phyloP scores from a whole-genome alignment of 805 yeast species.

The Candida nonsorbophila region DNA sequence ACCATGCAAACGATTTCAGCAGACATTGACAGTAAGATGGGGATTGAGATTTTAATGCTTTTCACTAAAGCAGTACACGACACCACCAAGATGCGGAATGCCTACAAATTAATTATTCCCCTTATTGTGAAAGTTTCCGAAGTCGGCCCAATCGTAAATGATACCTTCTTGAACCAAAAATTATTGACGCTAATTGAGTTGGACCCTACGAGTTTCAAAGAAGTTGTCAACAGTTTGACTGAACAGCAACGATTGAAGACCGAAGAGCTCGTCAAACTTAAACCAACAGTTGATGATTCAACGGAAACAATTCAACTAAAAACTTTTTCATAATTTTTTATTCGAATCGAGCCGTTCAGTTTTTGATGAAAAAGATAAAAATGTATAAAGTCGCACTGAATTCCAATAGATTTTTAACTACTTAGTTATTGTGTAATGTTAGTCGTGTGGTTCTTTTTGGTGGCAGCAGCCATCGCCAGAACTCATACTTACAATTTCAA shows the following conservation, averaged over 20 bases:
- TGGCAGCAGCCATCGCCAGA: conserved; percentile 23
- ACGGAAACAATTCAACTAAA: too few relatives aligned
- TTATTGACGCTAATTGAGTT: conserved; percentile 42
- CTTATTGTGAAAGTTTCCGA: conserved; percentile 25
- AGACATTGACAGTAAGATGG: conserved; percentile 13
- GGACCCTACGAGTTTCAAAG: conserved; percentile 45
- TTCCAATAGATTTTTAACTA: too few relatives aligned
- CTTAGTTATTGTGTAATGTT: too few relatives aligned
- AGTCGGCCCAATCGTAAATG: conserved; percentile 14
- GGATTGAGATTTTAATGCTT: conserved; percentile 47
- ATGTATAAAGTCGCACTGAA: too few relatives aligned
- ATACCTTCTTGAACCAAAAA: conserved; percentile 40
- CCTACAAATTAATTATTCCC: conserved; percentile 31
- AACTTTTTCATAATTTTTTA: too few relatives aligned
- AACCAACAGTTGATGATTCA: too few relatives aligned
- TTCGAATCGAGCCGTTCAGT: too few relatives aligned
- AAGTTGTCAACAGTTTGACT: conserved; percentile 35
- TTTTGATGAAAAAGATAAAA: too few relatives aligned
- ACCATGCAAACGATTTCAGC: conserved; percentile 21
- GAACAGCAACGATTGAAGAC: conserved; percentile 36
- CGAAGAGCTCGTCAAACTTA: conserved; percentile 37
- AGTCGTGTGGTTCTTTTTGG: too few relatives aligned
- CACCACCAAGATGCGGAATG: conserved; percentile 22
- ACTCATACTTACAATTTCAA: conserved; percentile 64
- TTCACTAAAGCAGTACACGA: conserved; percentile 30